Conservation (phyloP, 805 yeast genomes). For the Lachancea lanzarotensis region DNA sequence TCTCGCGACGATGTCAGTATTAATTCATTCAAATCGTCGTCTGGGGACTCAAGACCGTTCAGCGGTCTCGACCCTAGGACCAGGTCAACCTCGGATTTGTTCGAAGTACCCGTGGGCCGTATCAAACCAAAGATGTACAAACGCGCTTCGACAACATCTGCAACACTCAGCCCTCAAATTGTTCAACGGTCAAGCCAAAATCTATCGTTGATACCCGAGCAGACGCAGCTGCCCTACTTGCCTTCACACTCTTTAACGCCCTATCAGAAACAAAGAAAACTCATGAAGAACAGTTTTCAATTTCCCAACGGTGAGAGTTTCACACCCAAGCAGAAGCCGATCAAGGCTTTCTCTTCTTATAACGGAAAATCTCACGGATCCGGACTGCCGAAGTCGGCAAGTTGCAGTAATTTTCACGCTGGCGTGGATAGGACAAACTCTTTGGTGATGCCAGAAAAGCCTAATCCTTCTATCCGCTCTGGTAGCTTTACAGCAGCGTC, state of each 20-base stretch:
- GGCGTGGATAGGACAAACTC: not conserved
- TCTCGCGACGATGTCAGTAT: constrained; percentile 10
- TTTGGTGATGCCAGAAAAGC: not conserved
- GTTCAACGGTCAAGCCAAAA: not conserved
- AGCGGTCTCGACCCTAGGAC: constrained; percentile 19
- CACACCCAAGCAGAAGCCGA: constrained; percentile 21
- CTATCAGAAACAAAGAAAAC: constrained; percentile 26
- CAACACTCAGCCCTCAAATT: not conserved
- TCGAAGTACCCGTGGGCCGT: constrained; percentile 12
- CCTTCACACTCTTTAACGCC: constrained; percentile 18
- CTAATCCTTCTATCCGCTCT: not conserved
- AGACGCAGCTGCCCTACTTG: constrained; percentile 1
- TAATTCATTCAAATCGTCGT: constrained; percentile 8
- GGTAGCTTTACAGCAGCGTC: not conserved
- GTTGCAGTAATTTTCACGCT: constrained; percentile 5
- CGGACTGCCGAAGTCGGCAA: constrained; percentile 5
- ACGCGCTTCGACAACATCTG: constrained; percentile 1
- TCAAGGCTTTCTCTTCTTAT: constrained; percentile 1
- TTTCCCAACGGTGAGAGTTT: constrained; percentile 32
- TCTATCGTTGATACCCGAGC: constrained; percentile 9
- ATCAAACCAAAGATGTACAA: constrained; percentile 8
- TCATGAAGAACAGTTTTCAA: constrained; percentile 25
- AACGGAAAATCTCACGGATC: not conserved
- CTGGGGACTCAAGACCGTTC: not conserved
- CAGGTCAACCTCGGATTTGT: constrained; percentile 22